Evolutionary conservation across 1,139 yeast genomes (phyloP), one percentile per base, ranked within the genome.

Genomic region (Pichia sp.): DNA sequence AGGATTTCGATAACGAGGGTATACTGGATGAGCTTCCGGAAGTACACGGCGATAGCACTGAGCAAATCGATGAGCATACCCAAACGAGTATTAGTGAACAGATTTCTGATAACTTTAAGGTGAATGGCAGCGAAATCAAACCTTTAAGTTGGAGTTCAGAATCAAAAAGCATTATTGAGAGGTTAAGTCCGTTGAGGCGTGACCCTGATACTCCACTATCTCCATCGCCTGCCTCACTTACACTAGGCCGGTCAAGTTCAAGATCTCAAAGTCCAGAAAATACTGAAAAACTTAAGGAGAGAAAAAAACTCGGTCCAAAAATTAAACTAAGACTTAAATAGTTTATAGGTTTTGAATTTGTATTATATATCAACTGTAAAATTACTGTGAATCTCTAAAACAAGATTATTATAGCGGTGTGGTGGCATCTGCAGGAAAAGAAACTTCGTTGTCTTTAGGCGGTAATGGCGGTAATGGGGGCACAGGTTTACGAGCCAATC

Each of bases 291-390:
- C 40, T 15, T 13, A 36, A 36, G 15, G 42, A 49, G 11, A 48
- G 49, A 10, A 43, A 50, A 10, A 44, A 16, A 5, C 23, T 23
- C 6, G 51, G 45, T 11, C 59, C 61, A 6, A 62, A 60, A 51
- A 57, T 62, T 34, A 62, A 61, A 36, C 34, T 62, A 34, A 62
- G 54, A 49, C 52, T 62, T n/a, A 62, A 57, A 42, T 62, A 56
- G 49, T 6, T 47, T 8, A 13, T 13, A 36, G 15, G 8, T 30
- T 1, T 15, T 30, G 43, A 40, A 5, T 19, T 40, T 48, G 51
- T 48, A 48, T 30, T 41, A 48, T 48, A 47, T 47, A 36, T 36
- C 10, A 29, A 31, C 32, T 48, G 51, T 48, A 46, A 32, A 13
- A 46, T 31, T 46, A 48, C 8, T n/a, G 11, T 41, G 5, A 41